Base-by-base conservation (phyloP, 2,329 filamentous ascomycete species). In the Phialocephala sp. region DNA sequence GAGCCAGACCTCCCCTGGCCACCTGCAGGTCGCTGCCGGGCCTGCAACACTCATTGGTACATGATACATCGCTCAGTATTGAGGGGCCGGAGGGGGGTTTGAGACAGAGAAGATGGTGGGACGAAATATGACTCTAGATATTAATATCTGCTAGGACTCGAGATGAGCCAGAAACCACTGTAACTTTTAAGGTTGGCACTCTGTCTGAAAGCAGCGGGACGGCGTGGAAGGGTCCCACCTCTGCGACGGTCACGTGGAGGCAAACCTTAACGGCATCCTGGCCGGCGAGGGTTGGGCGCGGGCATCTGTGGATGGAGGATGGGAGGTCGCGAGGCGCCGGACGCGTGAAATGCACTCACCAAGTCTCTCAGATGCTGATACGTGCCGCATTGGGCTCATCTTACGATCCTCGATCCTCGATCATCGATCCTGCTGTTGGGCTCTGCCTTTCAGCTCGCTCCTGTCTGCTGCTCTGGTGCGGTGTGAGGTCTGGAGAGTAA, bases 191-290 rank as follows among this genome's bases (percentile, higher is more conserved):
- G 54, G 41, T 62, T 55, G 39, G 32, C 50, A 58, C 39, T 45
- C 20, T 65, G 54, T 64, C 62, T 64, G 56, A 60, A 35, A 64
- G 24, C 43, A 64, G 57, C 57, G 47, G 62, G 56, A 60, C n/a
- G 63, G 59, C 22, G 27, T 60, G 24, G 18, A 14, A 5, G 27
- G 14, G 36, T 18, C 12, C 36, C 11, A n/a, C 20, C 50, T 27
- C 9, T 41, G 41, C 41, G 52, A 45, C 45, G 32, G 15, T 43
- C 61, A 37, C 57, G 35, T 59, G 60, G 43, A 43, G 52, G 18
- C 22, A 62, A 20, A 37, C 52, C 52, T 55, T 55, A 37, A 18
- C 22, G 50, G 18, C 27, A 27, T 32, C 27, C 50, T 32, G 27
- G 50, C 18, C 24, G 9, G 24, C 50, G 8, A 54, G 50, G 22